Evolutionary conservation across 495 filamentous ascomycete species (phyloP).

Genomic region (Halenospora varia): DNA sequence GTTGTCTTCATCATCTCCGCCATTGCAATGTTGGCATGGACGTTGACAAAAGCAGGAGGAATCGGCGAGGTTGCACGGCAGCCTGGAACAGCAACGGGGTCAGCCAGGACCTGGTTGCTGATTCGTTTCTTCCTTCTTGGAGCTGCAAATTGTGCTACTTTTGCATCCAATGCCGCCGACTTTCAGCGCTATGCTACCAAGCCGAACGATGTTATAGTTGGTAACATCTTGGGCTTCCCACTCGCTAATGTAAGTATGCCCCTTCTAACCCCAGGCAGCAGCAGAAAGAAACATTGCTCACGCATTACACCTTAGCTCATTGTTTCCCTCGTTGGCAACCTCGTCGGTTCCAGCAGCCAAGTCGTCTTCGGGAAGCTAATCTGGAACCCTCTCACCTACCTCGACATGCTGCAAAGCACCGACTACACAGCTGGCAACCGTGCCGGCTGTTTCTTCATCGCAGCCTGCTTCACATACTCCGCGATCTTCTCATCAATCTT

Average conservation of each 20-base stretch:
- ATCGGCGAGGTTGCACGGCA: constrained; percentile 23
- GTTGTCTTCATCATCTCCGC: constrained; percentile 30
- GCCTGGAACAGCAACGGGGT: constrained; percentile 28
- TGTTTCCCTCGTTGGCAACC: constrained; percentile 32
- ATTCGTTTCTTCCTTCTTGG: constrained; percentile 34
- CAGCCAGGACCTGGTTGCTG: constrained; percentile 29
- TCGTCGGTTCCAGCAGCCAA: constrained; percentile 34
- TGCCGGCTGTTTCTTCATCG: constrained; percentile 42
- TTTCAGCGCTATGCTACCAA: constrained; percentile 33
- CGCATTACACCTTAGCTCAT: constrained; percentile 7
- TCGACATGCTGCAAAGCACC: constrained; percentile 29
- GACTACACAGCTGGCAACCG: constrained; percentile 28
- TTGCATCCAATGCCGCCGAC: constrained; percentile 36
- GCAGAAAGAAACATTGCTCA: too few relatives aligned
- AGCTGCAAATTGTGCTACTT: constrained; percentile 33
- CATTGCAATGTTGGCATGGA: constrained; percentile 34
- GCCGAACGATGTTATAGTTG: constrained; percentile 33
- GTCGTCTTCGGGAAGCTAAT: constrained; percentile 32
- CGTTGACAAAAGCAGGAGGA: constrained; percentile 27
- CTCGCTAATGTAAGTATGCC: constrained; percentile 27
- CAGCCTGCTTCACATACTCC: constrained; percentile 32
- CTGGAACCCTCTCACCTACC: constrained; percentile 37
- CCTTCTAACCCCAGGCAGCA: too few relatives aligned
- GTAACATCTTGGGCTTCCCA: constrained; percentile 34
- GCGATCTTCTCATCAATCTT: constrained; percentile 29